Base-by-base conservation (phyloP, 768 basidiomycete genomes). In the Rhodosporidiobolus odoratus region DNA sequence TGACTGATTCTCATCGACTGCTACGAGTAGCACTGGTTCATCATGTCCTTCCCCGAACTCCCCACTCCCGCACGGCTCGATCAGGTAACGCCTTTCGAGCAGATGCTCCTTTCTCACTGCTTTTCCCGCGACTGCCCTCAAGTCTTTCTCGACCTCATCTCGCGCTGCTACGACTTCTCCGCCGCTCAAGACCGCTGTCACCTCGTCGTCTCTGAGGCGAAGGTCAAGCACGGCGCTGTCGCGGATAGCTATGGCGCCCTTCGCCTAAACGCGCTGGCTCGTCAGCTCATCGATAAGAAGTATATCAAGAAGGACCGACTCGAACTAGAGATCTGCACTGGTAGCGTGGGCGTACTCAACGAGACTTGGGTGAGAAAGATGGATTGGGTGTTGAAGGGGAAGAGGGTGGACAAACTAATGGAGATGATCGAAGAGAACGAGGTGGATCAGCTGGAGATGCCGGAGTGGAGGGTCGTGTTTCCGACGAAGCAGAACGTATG, bases 111-210 rank as follows among this genome's bases (percentile, higher is more conserved):
- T 9, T 37, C 17, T 16, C 65, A 70, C 50, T 19, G 63, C 27
- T 25, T 41, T 34, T 56, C 58, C 25, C 65, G 66, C 53, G 68
- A 47, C 32, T 69, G 64, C 38, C 72, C 68, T 1, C 13, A 41
- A 1, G 35, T n/a, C 3, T 66, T 63, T 68, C 12, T 74, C 64
- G 37, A 41, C 21, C 1, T 7, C 4, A 50, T 70, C 60, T 32
- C 27, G 45, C 53, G 45, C 30, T 17, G 38, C n/a, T 74, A 70
- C 65, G 65, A 74, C 54, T 74, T 47, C 50, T 37, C 58, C 50
- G 15, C 45, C 7, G 32, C 65, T 3, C 27, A 34, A 2, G 43
- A n/a, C 40, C n/a, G 38, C 17, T 52, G 66, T 23, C 53, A 66
- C 35, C 59, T 71, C 41, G 59, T 71, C 27, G 34, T 65, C 23